These are phyloP conservation scores for Ogataea thermomethanolica DNA, from an alignment of 805 yeast genomes.

Conservation along the genomic window DNA sequence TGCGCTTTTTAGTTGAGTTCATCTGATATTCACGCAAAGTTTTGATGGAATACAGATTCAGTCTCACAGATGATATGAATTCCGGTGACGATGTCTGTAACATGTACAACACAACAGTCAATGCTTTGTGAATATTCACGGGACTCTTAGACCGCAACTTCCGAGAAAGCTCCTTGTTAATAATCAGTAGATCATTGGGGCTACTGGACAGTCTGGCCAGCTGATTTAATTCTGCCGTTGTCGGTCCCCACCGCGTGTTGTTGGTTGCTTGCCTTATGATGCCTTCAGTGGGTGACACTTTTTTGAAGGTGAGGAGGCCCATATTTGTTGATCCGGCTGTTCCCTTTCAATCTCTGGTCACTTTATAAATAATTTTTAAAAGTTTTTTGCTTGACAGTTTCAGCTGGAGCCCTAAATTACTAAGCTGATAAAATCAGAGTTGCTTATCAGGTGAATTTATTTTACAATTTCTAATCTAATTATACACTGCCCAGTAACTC, in stretches of 20 bases:
- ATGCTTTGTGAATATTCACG: constrained; percentile 43
- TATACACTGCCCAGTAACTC: constrained; percentile 1
- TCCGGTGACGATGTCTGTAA: constrained; percentile 52
- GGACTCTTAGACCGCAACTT: constrained; percentile 38
- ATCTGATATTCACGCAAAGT: constrained; percentile 30
- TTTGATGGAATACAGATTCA: constrained; percentile 35
- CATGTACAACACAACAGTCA: constrained; percentile 50
- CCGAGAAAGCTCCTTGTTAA: constrained; percentile 39
- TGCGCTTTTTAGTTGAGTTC: constrained; percentile 15
- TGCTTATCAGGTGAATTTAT: background rate
- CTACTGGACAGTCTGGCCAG: constrained; percentile 45
- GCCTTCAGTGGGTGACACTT: constrained; percentile 26
- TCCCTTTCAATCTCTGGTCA: constrained; percentile 22
- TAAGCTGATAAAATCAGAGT: background rate
- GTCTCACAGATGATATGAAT: constrained; percentile 46
- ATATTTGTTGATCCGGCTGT: constrained; percentile 7
- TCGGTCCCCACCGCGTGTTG: constrained; percentile 48
- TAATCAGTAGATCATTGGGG: constrained; percentile 36
- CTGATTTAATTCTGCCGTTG: constrained; percentile 51
- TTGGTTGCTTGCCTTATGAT: constrained; percentile 45
- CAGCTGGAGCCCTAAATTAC: background rate
- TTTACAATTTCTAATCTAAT: background rate
- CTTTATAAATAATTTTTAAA: background rate
- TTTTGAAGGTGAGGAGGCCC: constrained; percentile 26
- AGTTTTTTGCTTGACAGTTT: background rate